Conservation (phyloP, 2,329 filamentous ascomycete genomes). For the Monilinia polystroma region DNA sequence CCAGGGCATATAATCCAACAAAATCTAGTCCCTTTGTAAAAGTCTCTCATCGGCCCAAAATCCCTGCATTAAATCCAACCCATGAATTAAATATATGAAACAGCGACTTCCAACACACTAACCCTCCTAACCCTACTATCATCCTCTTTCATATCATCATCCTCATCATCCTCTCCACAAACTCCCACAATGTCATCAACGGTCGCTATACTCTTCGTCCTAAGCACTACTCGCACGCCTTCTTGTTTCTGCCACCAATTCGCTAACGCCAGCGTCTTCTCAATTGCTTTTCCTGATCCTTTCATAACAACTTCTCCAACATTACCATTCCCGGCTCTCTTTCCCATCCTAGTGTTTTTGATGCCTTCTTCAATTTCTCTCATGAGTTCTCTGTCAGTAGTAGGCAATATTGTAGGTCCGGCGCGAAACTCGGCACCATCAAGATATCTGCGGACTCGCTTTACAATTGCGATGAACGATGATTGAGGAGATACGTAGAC, state of each 20-base stretch:
- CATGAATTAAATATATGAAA: constrained; percentile 25
- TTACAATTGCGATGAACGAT: constrained; percentile 38
- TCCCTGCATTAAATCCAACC: background rate
- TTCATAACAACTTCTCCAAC: constrained; percentile 38
- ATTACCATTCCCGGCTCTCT: constrained; percentile 22
- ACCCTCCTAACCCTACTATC: constrained; percentile 36
- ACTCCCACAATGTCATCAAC: constrained; percentile 39
- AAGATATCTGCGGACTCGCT: constrained; percentile 37
- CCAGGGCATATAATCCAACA: background rate
- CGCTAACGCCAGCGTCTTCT: constrained; percentile 36
- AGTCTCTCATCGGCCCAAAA: background rate
- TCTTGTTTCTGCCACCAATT: constrained; percentile 35
- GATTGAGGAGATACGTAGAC: constrained; percentile 38
- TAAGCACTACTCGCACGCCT: constrained; percentile 35
- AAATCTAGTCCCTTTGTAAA: background rate
- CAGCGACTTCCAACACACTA: constrained; percentile 38
- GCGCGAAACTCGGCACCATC: constrained; percentile 34
- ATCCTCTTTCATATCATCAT: constrained; percentile 26
- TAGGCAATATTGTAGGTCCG: constrained; percentile 26
- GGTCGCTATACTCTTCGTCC: constrained; percentile 40
- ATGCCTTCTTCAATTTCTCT: constrained; percentile 29
- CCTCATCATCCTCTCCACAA: constrained; percentile 23
- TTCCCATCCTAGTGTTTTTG: constrained; percentile 24
- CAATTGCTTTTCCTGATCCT: constrained; percentile 39
- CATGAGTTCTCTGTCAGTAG: constrained; percentile 24